phyloP scores from a whole-genome alignment of 164 flowering plant species.

The Litsea cubeba region DNA sequence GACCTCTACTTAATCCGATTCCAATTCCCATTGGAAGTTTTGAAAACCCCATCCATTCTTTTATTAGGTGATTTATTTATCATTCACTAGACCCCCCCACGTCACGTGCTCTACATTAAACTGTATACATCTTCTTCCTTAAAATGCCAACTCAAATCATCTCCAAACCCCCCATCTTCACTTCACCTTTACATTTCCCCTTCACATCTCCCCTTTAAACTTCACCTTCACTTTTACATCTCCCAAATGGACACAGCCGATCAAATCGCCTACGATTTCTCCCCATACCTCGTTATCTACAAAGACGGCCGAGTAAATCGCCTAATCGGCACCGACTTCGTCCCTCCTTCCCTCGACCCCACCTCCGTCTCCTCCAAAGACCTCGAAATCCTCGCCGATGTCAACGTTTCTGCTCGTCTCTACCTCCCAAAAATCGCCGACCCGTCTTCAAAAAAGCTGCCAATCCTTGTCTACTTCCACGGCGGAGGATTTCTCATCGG shows the following conservation, averaged over 20 bases:
- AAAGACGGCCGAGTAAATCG: conserved; percentile 5
- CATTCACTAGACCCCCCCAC: too few species aligned
- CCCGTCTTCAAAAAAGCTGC: neutral
- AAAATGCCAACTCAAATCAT: too few species aligned
- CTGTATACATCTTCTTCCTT: too few species aligned
- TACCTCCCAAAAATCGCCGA: conserved; percentile 3
- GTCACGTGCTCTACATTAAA: too few species aligned
- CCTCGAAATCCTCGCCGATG: neutral
- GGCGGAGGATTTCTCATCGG: conserved; percentile 9
- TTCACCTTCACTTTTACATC: too few species aligned
- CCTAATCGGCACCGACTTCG: neutral
- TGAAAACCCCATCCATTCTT: too few species aligned
- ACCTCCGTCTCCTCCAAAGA: conserved; percentile 12
- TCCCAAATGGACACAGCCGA: neutral
- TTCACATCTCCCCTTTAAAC: too few species aligned
- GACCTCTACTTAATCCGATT: too few species aligned
- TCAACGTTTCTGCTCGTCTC: conserved; percentile 1
- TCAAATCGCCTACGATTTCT: neutral
- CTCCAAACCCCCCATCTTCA: too few species aligned
- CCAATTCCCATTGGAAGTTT: too few species aligned
- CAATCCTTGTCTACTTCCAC: conserved; percentile 9
- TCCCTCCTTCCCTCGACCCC: conserved; percentile 3
- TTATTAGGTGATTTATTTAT: too few species aligned
- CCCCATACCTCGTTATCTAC: conserved; percentile 4
- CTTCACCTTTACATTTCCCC: too few species aligned